Evolutionary conservation across 2,329 filamentous ascomycete genomes (phyloP).

Genomic region (Onygena corvina): DNA sequence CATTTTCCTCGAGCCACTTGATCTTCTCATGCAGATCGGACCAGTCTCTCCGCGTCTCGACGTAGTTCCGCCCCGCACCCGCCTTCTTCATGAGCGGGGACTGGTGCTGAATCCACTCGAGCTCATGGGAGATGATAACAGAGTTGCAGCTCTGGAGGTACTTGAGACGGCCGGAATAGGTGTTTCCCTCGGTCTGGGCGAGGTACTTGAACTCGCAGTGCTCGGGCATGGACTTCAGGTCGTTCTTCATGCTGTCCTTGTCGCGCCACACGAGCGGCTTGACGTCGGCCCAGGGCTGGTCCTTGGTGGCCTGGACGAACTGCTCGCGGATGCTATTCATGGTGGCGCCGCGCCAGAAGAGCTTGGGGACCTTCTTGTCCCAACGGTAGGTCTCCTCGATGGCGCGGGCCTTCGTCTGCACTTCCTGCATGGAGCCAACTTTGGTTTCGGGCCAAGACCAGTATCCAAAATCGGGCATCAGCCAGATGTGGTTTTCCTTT

Average conservation of each 20-base stretch:
- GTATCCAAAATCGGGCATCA: constrained; percentile 45
- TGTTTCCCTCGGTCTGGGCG: constrained; percentile 43
- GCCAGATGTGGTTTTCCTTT: constrained; percentile 34
- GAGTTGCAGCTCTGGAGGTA: constrained; percentile 43
- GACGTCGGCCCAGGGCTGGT: constrained; percentile 39
- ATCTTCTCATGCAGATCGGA: constrained; percentile 42
- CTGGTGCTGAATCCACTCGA: constrained; percentile 40
- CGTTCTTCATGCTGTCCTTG: constrained; percentile 18
- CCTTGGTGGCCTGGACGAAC: constrained; percentile 29
- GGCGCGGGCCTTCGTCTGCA: constrained; percentile 28
- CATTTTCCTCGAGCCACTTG: constrained; percentile 34
- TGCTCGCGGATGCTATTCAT: constrained; percentile 31
- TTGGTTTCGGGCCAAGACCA: constrained; percentile 42
- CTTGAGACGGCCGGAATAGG: constrained; percentile 43
- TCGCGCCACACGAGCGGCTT: constrained; percentile 32
- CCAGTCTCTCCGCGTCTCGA: constrained; percentile 42
- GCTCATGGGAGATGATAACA: constrained; percentile 39
- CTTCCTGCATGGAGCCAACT: constrained; percentile 35
- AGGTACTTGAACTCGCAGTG: constrained; percentile 46
- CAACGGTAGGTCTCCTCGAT: constrained; percentile 26
- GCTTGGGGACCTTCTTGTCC: constrained; percentile 17
- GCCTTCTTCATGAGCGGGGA: constrained; percentile 23
- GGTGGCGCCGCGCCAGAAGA: constrained; percentile 40
- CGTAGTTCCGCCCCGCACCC: constrained; percentile 40
- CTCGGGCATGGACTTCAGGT: constrained; percentile 28